These are phyloP conservation scores for Juncus effusus DNA, from an alignment of 176 grass and related monocot species.

Conservation along the genomic window DNA sequence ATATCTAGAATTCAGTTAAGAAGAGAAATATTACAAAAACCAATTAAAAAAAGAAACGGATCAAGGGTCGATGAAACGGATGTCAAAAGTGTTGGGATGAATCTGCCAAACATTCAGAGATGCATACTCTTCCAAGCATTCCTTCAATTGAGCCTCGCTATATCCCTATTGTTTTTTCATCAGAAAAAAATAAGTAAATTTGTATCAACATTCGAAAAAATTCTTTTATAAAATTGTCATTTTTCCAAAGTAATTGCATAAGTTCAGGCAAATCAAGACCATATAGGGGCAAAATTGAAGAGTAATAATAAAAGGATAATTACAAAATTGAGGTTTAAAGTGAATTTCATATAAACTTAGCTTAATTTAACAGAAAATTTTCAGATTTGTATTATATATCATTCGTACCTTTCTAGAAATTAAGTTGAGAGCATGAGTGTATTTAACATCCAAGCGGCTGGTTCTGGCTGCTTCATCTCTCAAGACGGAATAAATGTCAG, in stretches of 20 bases:
- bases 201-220: background rate
- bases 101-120: conserved; percentile 99
- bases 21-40: background rate
- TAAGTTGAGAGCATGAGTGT: conserved; percentile 92
- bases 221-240: too few species aligned
- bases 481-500: conserved; percentile 95
- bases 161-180: conserved; percentile 53
- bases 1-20: too few species aligned
- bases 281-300: too few species aligned
- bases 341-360: too few species aligned
- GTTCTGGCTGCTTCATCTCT: conserved; percentile 86
- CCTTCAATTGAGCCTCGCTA: conserved; percentile 92
- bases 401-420: conserved; percentile 91
- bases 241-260: too few species aligned
- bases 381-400: too few species aligned
- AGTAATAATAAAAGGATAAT: too few species aligned
- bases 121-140: conserved; percentile 96
- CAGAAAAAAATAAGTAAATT: background rate
- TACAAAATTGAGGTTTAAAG: too few species aligned
- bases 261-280: too few species aligned
- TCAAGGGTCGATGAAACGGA: conserved; percentile 93
- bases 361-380: too few species aligned
- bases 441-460: conserved; percentile 82
- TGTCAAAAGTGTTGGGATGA: conserved; percentile 85
- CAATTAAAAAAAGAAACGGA: background rate